phyloP scores from a whole-genome alignment of 2,329 filamentous ascomycete genomes.

The Phialocephala subalpina region DNA sequence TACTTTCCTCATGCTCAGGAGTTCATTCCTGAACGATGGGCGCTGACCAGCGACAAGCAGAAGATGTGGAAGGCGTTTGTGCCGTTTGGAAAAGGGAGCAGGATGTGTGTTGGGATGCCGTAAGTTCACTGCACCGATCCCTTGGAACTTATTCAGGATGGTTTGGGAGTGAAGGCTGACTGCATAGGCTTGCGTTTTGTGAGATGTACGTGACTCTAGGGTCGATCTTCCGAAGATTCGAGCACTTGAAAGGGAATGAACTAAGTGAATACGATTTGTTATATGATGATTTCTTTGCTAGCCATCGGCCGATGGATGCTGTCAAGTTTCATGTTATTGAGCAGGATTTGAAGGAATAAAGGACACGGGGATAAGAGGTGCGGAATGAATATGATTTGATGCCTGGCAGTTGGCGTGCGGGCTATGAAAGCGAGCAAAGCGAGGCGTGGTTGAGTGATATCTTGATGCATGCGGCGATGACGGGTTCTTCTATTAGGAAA shows the following conservation, averaged over 20 bases:
- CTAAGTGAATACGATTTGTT: constrained; percentile 12
- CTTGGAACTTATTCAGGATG: constrained; percentile 1
- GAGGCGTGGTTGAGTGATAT: no score
- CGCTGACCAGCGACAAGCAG: neutral
- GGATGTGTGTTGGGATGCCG: constrained; percentile 18
- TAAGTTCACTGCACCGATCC: neutral
- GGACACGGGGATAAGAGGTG: no score
- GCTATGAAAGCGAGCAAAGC: no score
- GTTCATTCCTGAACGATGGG: constrained; percentile 14
- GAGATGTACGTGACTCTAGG: constrained; percentile 29
- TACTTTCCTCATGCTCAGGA: constrained; percentile 5
- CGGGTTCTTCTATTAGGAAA: no score
- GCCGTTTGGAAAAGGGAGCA: constrained; percentile 10
- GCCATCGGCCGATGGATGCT: constrained; percentile 17
- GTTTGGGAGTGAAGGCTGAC: neutral
- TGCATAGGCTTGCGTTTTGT: constrained; percentile 25
- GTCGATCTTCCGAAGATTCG: constrained; percentile 23
- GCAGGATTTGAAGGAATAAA: neutral
- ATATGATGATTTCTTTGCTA: constrained; percentile 25
- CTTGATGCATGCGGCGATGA: no score
- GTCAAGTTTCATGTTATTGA: neutral
- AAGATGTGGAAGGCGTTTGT: neutral
- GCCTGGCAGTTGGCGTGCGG: no score
- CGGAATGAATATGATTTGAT: no score
- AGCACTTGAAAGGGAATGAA: constrained; percentile 23